Base-by-base conservation (phyloP, 306 rosid species). In the Carpinus fangiana region DNA sequence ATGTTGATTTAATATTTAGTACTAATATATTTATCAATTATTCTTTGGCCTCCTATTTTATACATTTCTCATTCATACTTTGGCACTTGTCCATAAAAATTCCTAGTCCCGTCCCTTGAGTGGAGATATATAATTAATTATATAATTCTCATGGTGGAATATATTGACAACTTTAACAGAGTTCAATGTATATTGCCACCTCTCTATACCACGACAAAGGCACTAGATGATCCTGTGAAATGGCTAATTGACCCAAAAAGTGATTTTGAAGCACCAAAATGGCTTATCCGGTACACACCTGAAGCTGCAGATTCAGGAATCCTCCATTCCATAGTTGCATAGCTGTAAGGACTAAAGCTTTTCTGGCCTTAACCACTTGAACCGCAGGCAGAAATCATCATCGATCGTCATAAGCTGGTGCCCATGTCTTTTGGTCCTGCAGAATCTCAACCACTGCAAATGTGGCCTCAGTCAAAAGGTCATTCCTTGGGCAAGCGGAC, bases 401-500 rank as follows among this genome's bases (percentile, higher is more conserved):
- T n/a, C n/a, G n/a, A 0, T 92, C 98, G 12, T 92, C 98, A 61
- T 90, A 94, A 57, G 91, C 92, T 53, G 98, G 94, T 80, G 87
- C 70, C 98, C 98, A 94, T 48, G 65, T 78, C 34, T 87, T 85
- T 67, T 88, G 82, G 48, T 76, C 88, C 51, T 76, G 85, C 61
- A 90, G 97, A 43, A 83, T 61, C 71, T 94, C 98, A 78, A 94
- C 97, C 20, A 92, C 88, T 70, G 92, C 87, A 77, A 86, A 94
- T 75, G 98, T 94, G 38, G 95, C 97, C 82, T 94, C 98, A 12
- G 95, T 94, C 98, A 94, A 81, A 34, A 89, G 96, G 82, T 92
- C 96, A n/a, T 94, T 94, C 0, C 98, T 89, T 59, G 97, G 98
- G 74, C 98, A 94, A 18, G 94, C 97, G 0, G 98, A 86, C 97